Evolutionary conservation across 306 rosid genomes (phyloP).

Genomic region (Neltuma alba): DNA sequence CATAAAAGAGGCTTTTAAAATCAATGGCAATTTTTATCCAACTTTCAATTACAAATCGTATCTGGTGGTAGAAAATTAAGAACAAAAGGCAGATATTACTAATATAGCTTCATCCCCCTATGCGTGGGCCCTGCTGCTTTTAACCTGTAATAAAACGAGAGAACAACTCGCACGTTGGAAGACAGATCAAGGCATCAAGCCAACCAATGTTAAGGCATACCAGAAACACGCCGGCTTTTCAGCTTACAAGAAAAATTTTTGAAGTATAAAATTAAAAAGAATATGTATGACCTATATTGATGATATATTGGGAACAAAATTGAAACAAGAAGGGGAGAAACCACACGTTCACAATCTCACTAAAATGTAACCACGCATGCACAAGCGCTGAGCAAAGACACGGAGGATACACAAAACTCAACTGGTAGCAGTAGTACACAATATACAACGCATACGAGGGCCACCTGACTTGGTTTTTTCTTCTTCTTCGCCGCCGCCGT

Average conservation of each 20-base stretch:
- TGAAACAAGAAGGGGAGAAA: conserved; percentile 22
- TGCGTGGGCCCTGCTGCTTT: not conserved
- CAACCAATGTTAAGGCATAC: not conserved
- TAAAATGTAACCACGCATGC: conserved; percentile 37
- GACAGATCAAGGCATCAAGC: not conserved
- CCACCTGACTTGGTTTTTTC: conserved; percentile 47
- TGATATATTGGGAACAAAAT: conserved; percentile 25
- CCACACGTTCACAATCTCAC: conserved; percentile 13
- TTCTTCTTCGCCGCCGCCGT: no score
- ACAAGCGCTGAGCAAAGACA: conserved; percentile 26
- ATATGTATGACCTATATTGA: conserved; percentile 14
- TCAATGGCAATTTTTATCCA: not conserved
- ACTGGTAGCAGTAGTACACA: conserved; percentile 90
- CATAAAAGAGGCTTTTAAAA: not conserved
- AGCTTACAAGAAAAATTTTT: not conserved
- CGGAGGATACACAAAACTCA: conserved; percentile 35
- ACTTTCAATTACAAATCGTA: no score
- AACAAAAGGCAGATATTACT: not conserved
- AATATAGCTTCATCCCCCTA: not conserved
- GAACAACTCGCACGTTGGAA: not conserved
- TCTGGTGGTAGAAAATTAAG: no score
- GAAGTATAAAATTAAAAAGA: not conserved
- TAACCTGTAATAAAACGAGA: no score
- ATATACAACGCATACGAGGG: conserved; percentile 84
- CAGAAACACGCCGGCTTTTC: not conserved